Evolutionary conservation across 176 grass and related monocot species (phyloP), one percentile per base, ranked within the genome.

Genomic region (Phoenix dactylifera): DNA sequence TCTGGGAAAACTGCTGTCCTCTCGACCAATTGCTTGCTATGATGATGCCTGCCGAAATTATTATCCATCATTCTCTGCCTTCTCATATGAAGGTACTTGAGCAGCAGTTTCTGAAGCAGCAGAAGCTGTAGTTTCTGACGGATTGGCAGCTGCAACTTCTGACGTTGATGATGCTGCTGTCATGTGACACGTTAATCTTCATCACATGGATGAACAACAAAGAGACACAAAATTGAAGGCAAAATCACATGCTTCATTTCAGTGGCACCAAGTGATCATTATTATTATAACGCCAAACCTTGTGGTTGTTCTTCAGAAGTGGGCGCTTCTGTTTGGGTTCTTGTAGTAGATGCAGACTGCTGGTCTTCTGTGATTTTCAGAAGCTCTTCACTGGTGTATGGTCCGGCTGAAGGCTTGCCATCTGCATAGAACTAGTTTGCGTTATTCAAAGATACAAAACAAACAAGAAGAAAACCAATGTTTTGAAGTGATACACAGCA

Each of bases 301-400:
- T 84, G 55, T 32, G 71, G 67, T 63, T 77, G 59, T 50, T 80
- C 63, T 22, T 65, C 1, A 18, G 70, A 58, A 32, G 80, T 19
- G 16, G 67, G 48, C 59, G 57, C 24, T 0, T 57, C 52, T 69
- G 55, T 73, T 74, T 77, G 76, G 20, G 77, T 74, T 77, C 72
- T 52, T 52, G 74, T 19, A 12, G 81, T 54, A 24, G 81, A 83
- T 55, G 84, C 87, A 68, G 84, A 62, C 19, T 88, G 63, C 68
- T 92, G 84, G 56, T 88, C 81, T 76, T 88, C 81, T 15, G 93
- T 88, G 62, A 98, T 73, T 82, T 92, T 89, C 70, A 87, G 62
- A n/a, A 87, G 80, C 56, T 90, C 91, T 71, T 95, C 86, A 18
- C 86, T 95, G 23, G 83, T 76, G 57, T 84, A 85, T 67, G 86